Evolutionary conservation across 768 basidiomycete species (phyloP).

Genomic region (Obba rivulosa): DNA sequence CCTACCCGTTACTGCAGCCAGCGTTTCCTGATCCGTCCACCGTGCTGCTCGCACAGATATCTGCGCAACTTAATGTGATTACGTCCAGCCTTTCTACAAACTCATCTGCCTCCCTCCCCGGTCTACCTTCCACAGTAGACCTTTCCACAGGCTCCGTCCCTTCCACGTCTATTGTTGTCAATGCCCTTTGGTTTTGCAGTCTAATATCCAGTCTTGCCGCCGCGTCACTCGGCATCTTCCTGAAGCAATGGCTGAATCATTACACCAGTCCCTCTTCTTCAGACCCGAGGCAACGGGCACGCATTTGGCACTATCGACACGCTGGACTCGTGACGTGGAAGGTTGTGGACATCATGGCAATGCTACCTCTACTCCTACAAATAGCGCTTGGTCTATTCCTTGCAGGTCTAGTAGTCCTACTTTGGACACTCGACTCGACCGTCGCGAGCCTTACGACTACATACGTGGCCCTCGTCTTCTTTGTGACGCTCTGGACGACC

Average conservation of each 20-base stretch:
- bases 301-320: not conserved
- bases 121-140: too few relatives aligned
- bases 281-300: not conserved
- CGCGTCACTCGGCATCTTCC: slow-evolving; percentile 15
- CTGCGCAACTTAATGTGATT: too few relatives aligned
- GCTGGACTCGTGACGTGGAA: not conserved
- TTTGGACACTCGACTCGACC: not conserved
- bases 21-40: too few relatives aligned
- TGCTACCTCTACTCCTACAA: not conserved
- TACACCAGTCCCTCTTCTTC: not conserved
- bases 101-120: too few relatives aligned
- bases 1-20: not conserved
- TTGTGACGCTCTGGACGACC: slow-evolving; percentile 1
- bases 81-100: too few relatives aligned
- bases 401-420: not conserved
- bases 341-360: not conserved
- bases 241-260: slow-evolving; percentile 19
- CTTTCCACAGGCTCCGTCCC: too few relatives aligned
- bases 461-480: not conserved
- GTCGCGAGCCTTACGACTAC: not conserved
- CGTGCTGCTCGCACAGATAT: too few relatives aligned
- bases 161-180: too few relatives aligned
- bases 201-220: slow-evolving; percentile 2
- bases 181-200: too few relatives aligned
- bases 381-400: not conserved